Conservation (phyloP, 139 green algal genomes). For the Edaphochlamys debaryana region DNA sequence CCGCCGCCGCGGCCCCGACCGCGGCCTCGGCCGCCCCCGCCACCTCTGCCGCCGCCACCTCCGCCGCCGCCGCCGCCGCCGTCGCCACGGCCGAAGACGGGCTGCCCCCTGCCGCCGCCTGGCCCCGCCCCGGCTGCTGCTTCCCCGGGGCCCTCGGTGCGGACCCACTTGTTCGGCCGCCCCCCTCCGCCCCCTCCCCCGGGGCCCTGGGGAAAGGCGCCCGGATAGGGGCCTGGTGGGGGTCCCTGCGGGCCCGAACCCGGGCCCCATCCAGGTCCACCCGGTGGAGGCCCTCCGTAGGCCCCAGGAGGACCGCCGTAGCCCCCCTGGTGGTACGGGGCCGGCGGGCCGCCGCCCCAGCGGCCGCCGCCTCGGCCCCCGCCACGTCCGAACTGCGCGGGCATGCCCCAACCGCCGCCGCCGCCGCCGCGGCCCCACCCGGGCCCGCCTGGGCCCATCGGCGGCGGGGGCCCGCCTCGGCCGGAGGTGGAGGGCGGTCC, state of each 20-base stretch:
- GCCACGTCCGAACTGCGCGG: not conserved
- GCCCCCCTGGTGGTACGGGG: not conserved
- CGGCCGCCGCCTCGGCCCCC: not conserved
- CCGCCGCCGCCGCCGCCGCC: not conserved
- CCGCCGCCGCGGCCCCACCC: not conserved
- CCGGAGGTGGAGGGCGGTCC: not conserved
- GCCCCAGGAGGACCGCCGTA: too few species aligned
- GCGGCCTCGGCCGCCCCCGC: not conserved
- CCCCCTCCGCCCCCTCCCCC: not conserved
- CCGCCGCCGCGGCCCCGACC: constrained; percentile 1
- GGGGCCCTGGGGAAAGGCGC: too few species aligned
- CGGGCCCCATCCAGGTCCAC: not conserved
- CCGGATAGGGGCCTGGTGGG: too few species aligned
- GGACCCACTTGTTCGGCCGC: constrained; percentile 34
- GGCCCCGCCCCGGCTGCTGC: too few species aligned
- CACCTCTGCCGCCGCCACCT: too few species aligned
- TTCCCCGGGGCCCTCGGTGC: not conserved
- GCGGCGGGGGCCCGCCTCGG: not conserved
- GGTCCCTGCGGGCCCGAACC: not conserved
- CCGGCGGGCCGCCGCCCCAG: not conserved
- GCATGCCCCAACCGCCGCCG: not conserved
- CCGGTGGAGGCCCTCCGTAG: not conserved
- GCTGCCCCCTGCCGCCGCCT: not conserved
- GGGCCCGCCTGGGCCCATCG: not conserved
- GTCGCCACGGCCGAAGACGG: not conserved